These are phyloP conservation scores for Fomitiporia mediterranea DNA, from an alignment of 1,284 basidiomycete genomes.

Conservation along the genomic window DNA sequence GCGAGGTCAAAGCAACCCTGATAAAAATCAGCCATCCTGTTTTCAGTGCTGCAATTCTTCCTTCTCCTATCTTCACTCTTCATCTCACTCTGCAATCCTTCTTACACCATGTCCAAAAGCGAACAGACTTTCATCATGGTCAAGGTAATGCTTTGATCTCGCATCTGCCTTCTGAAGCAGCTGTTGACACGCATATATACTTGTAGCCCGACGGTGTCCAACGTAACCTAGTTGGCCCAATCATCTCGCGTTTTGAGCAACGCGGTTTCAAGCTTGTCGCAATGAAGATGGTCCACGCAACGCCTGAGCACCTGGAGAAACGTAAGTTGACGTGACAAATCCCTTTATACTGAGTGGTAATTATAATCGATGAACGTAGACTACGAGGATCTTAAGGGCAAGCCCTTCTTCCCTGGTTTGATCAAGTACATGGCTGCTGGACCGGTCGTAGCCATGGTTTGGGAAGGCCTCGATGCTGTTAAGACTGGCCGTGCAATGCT, in stretches of 20 bases:
- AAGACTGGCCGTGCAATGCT: conserved; percentile 96
- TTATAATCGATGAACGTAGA: conserved; percentile 44
- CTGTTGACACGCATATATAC: conserved; percentile 12
- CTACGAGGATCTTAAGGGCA: conserved; percentile 89
- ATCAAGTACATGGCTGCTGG: conserved; percentile 95
- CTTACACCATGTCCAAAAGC: conserved; percentile 47
- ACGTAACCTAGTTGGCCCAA: conserved; percentile 90
- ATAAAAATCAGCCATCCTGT: conserved; percentile 18
- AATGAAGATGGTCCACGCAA: conserved; percentile 78
- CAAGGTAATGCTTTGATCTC: conserved; percentile 50
- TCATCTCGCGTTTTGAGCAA: conserved; percentile 90
- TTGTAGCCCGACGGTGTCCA: conserved; percentile 94
- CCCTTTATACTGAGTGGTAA: conserved; percentile 13
- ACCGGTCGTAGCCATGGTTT: conserved; percentile 96
- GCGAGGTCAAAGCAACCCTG: background rate
- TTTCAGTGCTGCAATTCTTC: conserved; percentile 4
- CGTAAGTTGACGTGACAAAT: conserved; percentile 42
- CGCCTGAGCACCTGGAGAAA: conserved; percentile 80
- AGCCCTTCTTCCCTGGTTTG: conserved; percentile 90
- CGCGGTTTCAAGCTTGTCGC: conserved; percentile 94
- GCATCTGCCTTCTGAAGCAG: conserved; percentile 9
- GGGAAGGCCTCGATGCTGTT: conserved; percentile 95
- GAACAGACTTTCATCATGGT: conserved; percentile 91
- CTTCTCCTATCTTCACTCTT: conserved; percentile 24
- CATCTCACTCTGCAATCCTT: conserved; percentile 23